Evolutionary conservation across 1,139 yeast species (phyloP), one percentile per base, ranked within the genome.

Genomic region (Geotrichum reessii): DNA sequence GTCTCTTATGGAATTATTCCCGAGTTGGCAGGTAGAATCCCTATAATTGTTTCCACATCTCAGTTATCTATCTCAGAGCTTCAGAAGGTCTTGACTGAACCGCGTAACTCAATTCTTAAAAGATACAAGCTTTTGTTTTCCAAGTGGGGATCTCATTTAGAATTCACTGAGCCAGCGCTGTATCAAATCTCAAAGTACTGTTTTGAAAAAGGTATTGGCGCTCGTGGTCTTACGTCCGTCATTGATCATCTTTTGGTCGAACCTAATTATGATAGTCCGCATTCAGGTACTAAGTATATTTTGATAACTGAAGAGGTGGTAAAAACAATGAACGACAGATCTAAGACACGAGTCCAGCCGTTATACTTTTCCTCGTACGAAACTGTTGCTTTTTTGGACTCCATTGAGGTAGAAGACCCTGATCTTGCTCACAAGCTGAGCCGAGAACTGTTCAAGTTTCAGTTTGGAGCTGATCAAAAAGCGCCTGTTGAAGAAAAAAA

Each of bases 211-310:
- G 81, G 82, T 2, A 80, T 83, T 0, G 85, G 85, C 25, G 85
- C 84, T 0, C 73, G 85, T 63, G 84, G 84, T 0, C 65, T 81
- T 47, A 71, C 82, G 61, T 77, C 80, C 1, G 77, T 80, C 11
- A 72, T 81, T 76, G 84, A 80, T 59, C 73, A 79, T 52, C 62
- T 81, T n/a, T 66, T 81, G 24, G 66, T 80, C 21, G 74, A 76
- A 53, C 81, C 81, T 7, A 81, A 81, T 65, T 81, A 76, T 66
- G 84, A 81, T 53, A 77, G 82, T 62, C 85, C 85, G 0, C 81
- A 77, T 5, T 77, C 81, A 21, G 79, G 81, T 0, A 73, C 78
- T 8, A 69, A 76, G 27, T 78, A 73, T 63, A 81, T 80, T 3
- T 65, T 80, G 44, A 70, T 63, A 9, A 63, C 58, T n/a, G 56